phyloP scores from a whole-genome alignment of 805 yeast genomes.

The Clavispora asparagi region DNA sequence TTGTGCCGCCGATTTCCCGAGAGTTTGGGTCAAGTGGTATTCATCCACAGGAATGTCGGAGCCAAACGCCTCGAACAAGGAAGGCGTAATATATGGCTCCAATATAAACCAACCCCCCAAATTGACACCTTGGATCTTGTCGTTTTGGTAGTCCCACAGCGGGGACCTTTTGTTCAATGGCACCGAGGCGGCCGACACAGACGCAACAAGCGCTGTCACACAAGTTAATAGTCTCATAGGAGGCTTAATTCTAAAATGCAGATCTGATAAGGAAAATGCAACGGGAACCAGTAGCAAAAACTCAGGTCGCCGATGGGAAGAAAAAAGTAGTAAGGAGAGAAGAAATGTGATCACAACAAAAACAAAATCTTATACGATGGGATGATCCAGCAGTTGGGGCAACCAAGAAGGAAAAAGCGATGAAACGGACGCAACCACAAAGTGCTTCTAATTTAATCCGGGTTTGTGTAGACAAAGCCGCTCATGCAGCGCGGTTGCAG shows the following conservation, averaged over 20 bases:
- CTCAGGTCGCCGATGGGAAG: not conserved
- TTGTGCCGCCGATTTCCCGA: slow-evolving; percentile 58
- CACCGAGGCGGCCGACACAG: not conserved
- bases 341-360: not conserved
- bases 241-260: not conserved
- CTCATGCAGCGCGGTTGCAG: not conserved
- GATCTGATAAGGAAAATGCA: not conserved
- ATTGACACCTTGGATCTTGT: slow-evolving; percentile 60
- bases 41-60: slow-evolving; percentile 75
- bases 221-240: not conserved
- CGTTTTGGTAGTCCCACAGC: slow-evolving; percentile 30
- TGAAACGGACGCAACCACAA: not conserved
- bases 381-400: not conserved
- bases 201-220: slow-evolving; percentile 4
- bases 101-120: slow-evolving; percentile 89
- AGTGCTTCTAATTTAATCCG: not conserved
- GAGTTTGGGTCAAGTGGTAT: slow-evolving; percentile 54
- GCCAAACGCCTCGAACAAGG: slow-evolving; percentile 50
- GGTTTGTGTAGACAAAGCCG: not conserved
- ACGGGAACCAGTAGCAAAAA: not conserved
- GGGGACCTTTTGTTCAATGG: slow-evolving; percentile 17
- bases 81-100: slow-evolving; percentile 84
- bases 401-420: not conserved
- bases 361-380: not conserved
- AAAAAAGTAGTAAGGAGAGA: not conserved